Conservation (phyloP, 2,329 filamentous ascomycete genomes). For the Botrytis elliptica region DNA sequence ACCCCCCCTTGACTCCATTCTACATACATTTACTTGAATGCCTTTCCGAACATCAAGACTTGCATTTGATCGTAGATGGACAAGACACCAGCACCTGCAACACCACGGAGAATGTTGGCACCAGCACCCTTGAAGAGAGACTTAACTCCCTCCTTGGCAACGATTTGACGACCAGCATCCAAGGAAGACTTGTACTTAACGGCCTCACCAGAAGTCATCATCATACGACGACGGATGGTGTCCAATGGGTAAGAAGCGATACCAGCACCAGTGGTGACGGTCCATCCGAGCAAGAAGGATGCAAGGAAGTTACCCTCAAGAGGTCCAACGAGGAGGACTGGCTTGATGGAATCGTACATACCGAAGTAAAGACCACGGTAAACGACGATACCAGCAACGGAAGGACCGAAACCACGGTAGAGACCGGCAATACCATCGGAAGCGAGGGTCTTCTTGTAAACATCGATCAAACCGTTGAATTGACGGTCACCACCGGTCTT, state of each 20-base stretch:
- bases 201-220: conserved; percentile 97
- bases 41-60: conserved; percentile 99
- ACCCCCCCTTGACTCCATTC: conserved; percentile 23
- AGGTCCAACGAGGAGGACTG: conserved; percentile 84
- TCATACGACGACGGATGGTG: conserved; percentile 99
- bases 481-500: conserved; percentile 97
- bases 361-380: conserved; percentile 99
- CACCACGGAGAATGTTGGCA: conserved; percentile 99
- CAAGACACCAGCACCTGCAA: conserved; percentile 99
- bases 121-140: conserved; percentile 99
- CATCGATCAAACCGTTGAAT: conserved; percentile 99
- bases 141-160: conserved; percentile 95
- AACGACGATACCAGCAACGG: conserved; percentile 97
- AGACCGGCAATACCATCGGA: conserved; percentile 99
- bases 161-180: conserved; percentile 93
- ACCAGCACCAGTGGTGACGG: conserved; percentile 99
- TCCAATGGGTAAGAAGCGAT: conserved; percentile 99
- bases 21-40: conserved; percentile 69
- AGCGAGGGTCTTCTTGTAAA: conserved; percentile 99
- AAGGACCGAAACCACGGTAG: conserved; percentile 99
- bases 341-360: conserved; percentile 99
- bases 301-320: conserved; percentile 99
- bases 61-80: conserved; percentile 99
- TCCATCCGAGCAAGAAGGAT: conserved; percentile 98
- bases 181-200: conserved; percentile 99